phyloP scores from a whole-genome alignment of 768 basidiomycete species.

The Rubroboletus satanas region DNA sequence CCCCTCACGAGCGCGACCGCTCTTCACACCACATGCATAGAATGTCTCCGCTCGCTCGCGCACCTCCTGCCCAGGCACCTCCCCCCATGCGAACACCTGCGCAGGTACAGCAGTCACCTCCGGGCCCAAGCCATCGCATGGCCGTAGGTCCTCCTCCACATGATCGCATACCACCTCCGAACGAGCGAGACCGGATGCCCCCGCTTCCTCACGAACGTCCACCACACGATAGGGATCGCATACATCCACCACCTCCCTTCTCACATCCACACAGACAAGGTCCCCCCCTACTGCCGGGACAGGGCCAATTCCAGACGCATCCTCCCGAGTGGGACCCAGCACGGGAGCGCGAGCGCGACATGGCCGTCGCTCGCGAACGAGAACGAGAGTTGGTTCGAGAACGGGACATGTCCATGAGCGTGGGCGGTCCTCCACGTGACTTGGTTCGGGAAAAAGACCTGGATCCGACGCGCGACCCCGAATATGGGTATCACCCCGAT shows the following conservation, averaged over 20 bases:
- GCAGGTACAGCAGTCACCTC: conserved; percentile 22
- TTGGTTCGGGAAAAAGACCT: conserved; percentile 21
- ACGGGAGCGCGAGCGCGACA: conserved; percentile 25
- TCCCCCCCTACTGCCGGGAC: conserved; percentile 25
- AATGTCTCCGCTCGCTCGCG: conserved; percentile 24
- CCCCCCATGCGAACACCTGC: conserved; percentile 10
- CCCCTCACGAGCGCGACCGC: conserved; percentile 27
- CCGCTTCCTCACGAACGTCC: conserved; percentile 23
- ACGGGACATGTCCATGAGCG: conserved; percentile 17
- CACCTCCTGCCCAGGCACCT: conserved; percentile 17
- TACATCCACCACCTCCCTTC: conserved; percentile 25
- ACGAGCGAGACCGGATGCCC: conserved; percentile 26
- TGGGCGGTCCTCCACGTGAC: conserved; percentile 24
- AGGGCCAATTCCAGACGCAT: conserved; percentile 30
- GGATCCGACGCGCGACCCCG: conserved; percentile 24
- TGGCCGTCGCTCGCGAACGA: conserved; percentile 17
- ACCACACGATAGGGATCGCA: conserved; percentile 24
- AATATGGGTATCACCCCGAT: conserved; percentile 21
- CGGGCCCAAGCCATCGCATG: conserved; percentile 25
- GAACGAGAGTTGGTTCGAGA: conserved; percentile 26
- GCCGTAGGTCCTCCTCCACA: conserved; percentile 15
- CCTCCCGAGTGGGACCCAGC: conserved; percentile 28
- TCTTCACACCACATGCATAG: conserved; percentile 20
- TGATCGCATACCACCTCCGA: conserved; percentile 22
- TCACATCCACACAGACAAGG: conserved; percentile 19